Conservation (phyloP, 495 filamentous ascomycete genomes). For the Aspergillus cristatus region DNA sequence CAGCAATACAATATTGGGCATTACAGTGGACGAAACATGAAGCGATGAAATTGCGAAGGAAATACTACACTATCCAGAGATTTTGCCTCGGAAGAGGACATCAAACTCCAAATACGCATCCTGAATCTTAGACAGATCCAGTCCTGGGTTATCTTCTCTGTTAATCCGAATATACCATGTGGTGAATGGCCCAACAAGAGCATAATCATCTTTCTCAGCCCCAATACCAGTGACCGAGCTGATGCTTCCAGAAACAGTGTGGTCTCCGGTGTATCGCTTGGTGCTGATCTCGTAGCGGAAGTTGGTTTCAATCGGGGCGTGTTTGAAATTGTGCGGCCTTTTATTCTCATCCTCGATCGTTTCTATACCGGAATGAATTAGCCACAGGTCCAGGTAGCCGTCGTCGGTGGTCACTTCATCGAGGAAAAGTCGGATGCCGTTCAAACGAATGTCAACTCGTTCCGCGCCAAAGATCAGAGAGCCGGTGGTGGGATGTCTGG, state of each 20-base stretch:
- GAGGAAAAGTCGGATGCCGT: neutral
- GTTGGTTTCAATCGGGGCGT: neutral
- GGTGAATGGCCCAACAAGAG: slow-evolving; percentile 3
- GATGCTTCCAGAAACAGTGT: neutral
- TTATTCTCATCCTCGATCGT: neutral
- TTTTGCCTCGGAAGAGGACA: slow-evolving; percentile 2
- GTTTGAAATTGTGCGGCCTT: neutral
- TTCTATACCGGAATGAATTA: neutral
- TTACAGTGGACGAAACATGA: no score
- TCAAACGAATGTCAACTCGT: neutral
- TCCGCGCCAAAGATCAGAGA: neutral
- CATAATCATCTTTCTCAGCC: neutral
- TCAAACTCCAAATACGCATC: slow-evolving; percentile 1
- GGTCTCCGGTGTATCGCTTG: neutral
- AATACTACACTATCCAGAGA: no score
- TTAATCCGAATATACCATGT: neutral
- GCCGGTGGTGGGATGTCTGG: neutral
- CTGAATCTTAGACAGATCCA: neutral
- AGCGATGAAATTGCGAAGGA: no score
- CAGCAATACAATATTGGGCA: no score
- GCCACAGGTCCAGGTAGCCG: neutral
- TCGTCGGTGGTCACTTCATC: neutral
- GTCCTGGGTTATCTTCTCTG: neutral
- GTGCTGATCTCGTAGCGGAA: slow-evolving; percentile 1
- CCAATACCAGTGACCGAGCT: neutral